Evolutionary conservation across 1,284 basidiomycete species (phyloP).

Genomic region (Singerocomus inundabilis): DNA sequence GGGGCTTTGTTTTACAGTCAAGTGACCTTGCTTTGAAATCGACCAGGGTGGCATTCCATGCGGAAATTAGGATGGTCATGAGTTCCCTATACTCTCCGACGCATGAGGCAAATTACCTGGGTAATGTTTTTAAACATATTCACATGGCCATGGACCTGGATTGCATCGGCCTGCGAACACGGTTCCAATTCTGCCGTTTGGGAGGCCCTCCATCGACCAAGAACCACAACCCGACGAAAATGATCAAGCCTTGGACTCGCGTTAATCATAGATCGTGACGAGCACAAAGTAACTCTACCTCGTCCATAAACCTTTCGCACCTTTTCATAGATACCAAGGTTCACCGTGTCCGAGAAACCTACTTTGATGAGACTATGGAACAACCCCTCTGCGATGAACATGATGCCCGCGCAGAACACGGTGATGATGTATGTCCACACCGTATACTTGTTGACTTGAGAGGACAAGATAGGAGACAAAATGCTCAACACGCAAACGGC

Average conservation of each 20-base stretch:
- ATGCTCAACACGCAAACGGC: background rate
- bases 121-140: background rate
- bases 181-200: background rate
- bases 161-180: background rate
- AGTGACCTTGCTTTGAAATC: background rate
- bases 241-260: conserved; percentile 12
- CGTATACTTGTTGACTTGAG: conserved; percentile 16
- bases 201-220: conserved; percentile 6
- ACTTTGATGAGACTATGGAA: conserved; percentile 20
- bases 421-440: conserved; percentile 21
- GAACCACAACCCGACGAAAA: conserved; percentile 22
- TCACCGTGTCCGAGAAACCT: conserved; percentile 5
- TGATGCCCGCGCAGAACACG: conserved; percentile 18
- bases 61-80: background rate
- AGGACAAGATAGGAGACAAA: background rate
- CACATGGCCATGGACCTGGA: conserved; percentile 21
- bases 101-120: background rate
- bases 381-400: conserved; percentile 21
- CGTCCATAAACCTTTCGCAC: conserved; percentile 17
- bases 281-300: conserved; percentile 6
- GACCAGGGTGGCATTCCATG: background rate
- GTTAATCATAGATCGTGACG: background rate
- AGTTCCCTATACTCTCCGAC: background rate
- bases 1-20: background rate
- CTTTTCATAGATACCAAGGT: conserved; percentile 23